These are phyloP conservation scores for Apiotrichum brassicae DNA, from an alignment of 1,284 basidiomycete genomes.

Conservation along the genomic window DNA sequence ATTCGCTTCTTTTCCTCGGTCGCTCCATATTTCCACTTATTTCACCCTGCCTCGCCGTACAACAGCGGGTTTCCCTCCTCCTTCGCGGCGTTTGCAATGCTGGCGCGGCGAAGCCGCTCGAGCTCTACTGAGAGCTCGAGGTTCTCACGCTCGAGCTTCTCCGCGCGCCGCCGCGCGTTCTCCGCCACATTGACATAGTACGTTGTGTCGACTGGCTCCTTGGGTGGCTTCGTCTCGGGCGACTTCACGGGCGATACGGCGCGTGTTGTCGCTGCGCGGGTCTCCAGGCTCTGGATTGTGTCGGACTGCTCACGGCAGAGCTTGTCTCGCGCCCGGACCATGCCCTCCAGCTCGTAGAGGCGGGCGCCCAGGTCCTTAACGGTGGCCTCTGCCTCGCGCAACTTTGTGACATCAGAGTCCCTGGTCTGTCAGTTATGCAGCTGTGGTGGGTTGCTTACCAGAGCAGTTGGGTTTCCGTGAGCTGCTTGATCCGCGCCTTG, in stretches of 20 bases:
- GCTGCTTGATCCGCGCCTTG: conserved; percentile 38
- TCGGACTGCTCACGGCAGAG: conserved; percentile 19
- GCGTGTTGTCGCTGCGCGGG: not conserved
- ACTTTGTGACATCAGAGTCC: conserved; percentile 27
- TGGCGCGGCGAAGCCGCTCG: conserved; percentile 12
- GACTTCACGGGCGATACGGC: not conserved
- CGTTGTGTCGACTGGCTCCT: not conserved
- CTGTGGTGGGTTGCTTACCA: conserved; percentile 25
- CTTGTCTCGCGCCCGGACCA: conserved; percentile 24
- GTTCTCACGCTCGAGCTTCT: conserved; percentile 31
- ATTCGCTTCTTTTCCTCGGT: too few relatives aligned
- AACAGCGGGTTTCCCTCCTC: not conserved
- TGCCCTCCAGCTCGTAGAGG: conserved; percentile 23
- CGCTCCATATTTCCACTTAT: too few relatives aligned
- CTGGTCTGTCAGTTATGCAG: conserved; percentile 9
- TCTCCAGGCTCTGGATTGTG: conserved; percentile 15
- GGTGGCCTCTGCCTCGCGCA: conserved; percentile 24
- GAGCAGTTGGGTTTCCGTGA: conserved; percentile 32
- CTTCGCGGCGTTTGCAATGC: not conserved
- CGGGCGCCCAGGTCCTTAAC: conserved; percentile 13
- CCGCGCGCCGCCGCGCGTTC: conserved; percentile 22
- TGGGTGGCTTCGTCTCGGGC: not conserved
- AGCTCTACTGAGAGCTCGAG: conserved; percentile 23
- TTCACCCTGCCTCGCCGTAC: not conserved
- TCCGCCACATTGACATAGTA: conserved; percentile 25